These are phyloP conservation scores for Akebia trifoliata DNA, from an alignment of 164 flowering plant species.

Conservation along the genomic window DNA sequence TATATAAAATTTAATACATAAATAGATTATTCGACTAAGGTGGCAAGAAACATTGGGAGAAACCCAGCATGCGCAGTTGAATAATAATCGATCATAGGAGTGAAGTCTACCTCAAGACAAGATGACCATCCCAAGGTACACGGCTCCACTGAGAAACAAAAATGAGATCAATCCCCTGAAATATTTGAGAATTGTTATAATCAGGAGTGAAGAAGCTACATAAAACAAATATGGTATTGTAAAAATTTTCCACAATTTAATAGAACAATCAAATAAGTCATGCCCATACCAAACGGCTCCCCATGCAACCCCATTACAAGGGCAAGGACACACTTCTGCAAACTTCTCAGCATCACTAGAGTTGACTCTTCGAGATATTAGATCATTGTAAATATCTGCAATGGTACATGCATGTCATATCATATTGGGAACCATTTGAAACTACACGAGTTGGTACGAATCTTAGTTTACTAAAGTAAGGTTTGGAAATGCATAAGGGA, in stretches of 20 bases:
- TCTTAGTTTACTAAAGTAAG: not conserved
- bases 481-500: too few relatives aligned
- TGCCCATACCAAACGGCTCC: conserved; percentile 72
- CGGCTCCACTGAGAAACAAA: conserved; percentile 60
- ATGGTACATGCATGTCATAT: not conserved
- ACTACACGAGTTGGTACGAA: too few relatives aligned
- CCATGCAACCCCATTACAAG: conserved; percentile 83
- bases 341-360: conserved; percentile 94
- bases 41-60: too few relatives aligned
- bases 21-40: too few relatives aligned
- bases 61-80: too few relatives aligned
- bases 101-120: conserved; percentile 58
- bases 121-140: conserved; percentile 87
- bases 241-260: not conserved
- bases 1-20: too few relatives aligned
- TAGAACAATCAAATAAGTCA: not conserved
- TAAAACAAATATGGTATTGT: not conserved
- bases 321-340: conserved; percentile 85
- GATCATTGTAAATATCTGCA: conserved; percentile 88
- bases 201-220: not conserved
- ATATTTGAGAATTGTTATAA: not conserved
- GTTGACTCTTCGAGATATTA: conserved; percentile 80
- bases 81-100: not conserved
- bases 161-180: conserved; percentile 85
- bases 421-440: too few relatives aligned